Evolutionary conservation across 352 stramenopile genomes (phyloP).

Genomic region (Pythium volutum): DNA sequence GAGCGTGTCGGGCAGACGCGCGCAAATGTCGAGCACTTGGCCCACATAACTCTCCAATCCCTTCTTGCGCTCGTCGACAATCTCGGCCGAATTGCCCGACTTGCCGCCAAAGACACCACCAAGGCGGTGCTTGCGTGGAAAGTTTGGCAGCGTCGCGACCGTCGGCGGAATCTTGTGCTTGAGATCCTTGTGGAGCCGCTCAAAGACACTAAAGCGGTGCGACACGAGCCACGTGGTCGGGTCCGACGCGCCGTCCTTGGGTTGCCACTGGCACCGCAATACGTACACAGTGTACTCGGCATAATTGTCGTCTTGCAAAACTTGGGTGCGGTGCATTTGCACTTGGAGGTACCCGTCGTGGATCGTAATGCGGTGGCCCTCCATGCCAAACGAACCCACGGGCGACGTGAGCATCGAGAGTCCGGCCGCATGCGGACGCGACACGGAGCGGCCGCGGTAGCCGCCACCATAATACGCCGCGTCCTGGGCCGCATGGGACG

Average conservation of each 20-base stretch:
- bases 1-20: conserved; percentile 71
- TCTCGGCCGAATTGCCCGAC: conserved; percentile 82
- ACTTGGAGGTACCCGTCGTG: conserved; percentile 84
- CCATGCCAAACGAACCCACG: conserved; percentile 73
- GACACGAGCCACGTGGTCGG: conserved; percentile 66
- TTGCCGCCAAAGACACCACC: conserved; percentile 82
- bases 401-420: conserved; percentile 66
- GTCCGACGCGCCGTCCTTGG: conserved; percentile 53
- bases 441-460: conserved; percentile 57
- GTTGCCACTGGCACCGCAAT: conserved; percentile 80
- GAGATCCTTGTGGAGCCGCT: conserved; percentile 69
- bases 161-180: conserved; percentile 71
- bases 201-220: conserved; percentile 71
- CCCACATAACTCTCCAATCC: conserved; percentile 80
- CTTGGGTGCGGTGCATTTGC: conserved; percentile 83
- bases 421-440: conserved; percentile 48
- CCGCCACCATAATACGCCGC: conserved; percentile 39
- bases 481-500: conserved; percentile 34
- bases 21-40: conserved; percentile 81
- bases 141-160: conserved; percentile 58
- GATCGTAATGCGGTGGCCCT: conserved; percentile 76
- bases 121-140: conserved; percentile 84
- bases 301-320: conserved; percentile 88
- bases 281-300: conserved; percentile 89
- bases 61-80: conserved; percentile 83